These are phyloP conservation scores for Chrysoporthe austroafricana DNA, from an alignment of 2,329 filamentous ascomycete genomes.

Conservation along the genomic window DNA sequence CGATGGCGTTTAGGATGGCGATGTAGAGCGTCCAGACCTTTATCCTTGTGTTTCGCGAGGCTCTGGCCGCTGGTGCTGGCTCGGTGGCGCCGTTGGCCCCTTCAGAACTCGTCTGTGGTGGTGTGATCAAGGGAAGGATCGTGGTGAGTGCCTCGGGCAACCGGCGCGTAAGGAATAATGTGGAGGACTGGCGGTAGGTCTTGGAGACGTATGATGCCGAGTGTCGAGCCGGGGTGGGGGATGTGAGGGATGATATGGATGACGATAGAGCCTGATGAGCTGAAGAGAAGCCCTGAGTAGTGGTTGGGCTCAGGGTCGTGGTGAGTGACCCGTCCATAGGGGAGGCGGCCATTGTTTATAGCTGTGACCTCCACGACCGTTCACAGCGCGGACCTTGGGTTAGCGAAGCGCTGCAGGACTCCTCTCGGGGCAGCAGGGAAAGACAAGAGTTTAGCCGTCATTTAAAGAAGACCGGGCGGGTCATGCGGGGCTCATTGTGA, in stretches of 20 bases:
- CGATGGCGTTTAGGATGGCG: constrained; percentile 86
- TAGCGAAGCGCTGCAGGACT: not conserved
- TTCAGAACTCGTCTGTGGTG: constrained; percentile 49
- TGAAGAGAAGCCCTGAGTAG: constrained; percentile 50
- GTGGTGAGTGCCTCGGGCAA: constrained; percentile 87
- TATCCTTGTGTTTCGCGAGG: constrained; percentile 80
- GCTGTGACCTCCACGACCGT: not conserved
- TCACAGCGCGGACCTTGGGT: not conserved
- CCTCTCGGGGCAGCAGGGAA: constrained; percentile 13
- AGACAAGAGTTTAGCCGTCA: constrained; percentile 16
- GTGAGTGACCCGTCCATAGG: constrained; percentile 44
- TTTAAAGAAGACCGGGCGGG: not conserved
- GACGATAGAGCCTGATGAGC: constrained; percentile 59
- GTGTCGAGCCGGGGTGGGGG: constrained; percentile 63
- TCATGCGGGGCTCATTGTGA: not conserved
- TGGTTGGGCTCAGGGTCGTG: constrained; percentile 50
- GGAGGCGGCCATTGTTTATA: constrained; percentile 22
- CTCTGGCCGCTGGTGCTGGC: constrained; percentile 75
- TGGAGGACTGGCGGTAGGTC: constrained; percentile 90
- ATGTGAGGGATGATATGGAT: constrained; percentile 71
- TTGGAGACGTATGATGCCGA: constrained; percentile 79
- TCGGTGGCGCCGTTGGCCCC: constrained; percentile 51
- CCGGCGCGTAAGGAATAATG: constrained; percentile 91
- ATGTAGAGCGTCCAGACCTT: constrained; percentile 98
- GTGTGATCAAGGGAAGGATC: constrained; percentile 78